Conservation (phyloP, 164 flowering plant species). For the Annona cherimola region DNA sequence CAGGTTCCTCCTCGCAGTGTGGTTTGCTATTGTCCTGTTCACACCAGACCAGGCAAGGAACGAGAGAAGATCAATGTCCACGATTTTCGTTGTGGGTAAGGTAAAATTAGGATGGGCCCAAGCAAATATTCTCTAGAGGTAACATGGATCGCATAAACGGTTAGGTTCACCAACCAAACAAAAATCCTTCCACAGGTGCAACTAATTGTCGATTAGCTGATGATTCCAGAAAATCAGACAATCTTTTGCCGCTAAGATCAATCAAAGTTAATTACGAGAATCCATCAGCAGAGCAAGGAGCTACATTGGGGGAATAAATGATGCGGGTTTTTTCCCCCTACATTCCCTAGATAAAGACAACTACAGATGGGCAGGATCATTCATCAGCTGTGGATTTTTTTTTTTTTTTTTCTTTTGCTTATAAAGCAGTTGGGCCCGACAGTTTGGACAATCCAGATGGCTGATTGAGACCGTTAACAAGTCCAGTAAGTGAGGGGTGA, state of each 20-base stretch:
- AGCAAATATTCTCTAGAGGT: background rate
- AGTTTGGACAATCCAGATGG: background rate
- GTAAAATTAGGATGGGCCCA: background rate
- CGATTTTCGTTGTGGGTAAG: background rate
- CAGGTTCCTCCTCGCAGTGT: constrained; percentile 69
- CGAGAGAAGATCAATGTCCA: background rate
- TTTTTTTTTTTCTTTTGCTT: no score
- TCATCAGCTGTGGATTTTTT: no score
- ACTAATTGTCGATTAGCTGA: no score
- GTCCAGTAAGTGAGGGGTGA: background rate
- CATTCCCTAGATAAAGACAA: background rate
- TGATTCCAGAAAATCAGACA: no score
- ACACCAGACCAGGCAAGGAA: background rate
- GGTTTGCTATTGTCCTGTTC: constrained; percentile 56
- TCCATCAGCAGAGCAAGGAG: no score
- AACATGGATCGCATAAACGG: no score
- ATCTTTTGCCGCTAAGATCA: no score
- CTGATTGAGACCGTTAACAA: background rate
- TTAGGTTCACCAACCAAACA: background rate
- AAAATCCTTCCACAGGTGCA: background rate
- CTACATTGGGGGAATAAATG: no score
- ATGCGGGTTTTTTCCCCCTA: no score
- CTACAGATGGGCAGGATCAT: background rate
- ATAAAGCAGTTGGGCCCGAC: background rate
- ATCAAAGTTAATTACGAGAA: no score